phyloP scores from a whole-genome alignment of 768 basidiomycete genomes.

The Sporobolomyces roseus region DNA sequence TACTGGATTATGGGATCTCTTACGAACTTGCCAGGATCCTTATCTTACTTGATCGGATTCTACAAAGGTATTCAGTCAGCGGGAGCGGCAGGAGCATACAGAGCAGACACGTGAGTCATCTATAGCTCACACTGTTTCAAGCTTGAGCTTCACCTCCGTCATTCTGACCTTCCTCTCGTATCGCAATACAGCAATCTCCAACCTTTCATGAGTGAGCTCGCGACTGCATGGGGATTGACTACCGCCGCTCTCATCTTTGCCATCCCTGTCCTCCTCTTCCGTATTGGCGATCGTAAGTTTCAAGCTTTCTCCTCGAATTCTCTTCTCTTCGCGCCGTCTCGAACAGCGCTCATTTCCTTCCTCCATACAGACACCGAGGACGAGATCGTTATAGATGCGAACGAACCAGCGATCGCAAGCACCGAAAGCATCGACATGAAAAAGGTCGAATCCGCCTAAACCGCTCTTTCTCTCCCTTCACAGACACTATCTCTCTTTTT shows the following conservation, averaged over 20 bases:
- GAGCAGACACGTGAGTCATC: slow-evolving; percentile 28
- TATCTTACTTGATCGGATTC: slow-evolving; percentile 68
- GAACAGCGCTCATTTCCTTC: too few species aligned
- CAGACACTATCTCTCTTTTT: slow-evolving; percentile 1
- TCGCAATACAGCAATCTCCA: not conserved
- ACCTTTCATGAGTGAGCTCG: slow-evolving; percentile 28
- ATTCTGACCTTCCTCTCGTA: too few species aligned
- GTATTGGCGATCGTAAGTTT: slow-evolving; percentile 27
- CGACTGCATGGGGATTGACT: slow-evolving; percentile 23
- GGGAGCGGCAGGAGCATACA: slow-evolving; percentile 40
- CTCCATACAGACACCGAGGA: too few species aligned
- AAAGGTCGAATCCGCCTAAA: too few species aligned
- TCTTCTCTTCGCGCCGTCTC: too few species aligned
- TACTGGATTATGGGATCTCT: slow-evolving; percentile 58
- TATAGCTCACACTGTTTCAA: not conserved
- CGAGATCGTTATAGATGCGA: too few species aligned
- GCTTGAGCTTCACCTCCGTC: too few species aligned
- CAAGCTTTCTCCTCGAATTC: too few species aligned
- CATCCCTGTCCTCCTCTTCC: slow-evolving; percentile 22
- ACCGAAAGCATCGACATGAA: too few species aligned
- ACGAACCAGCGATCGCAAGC: too few species aligned
- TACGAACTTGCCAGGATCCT: slow-evolving; percentile 74
- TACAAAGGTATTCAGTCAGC: slow-evolving; percentile 48
- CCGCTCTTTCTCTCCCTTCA: not conserved
- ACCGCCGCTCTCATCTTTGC: slow-evolving; percentile 21